Base-by-base conservation (phyloP, 2,329 filamentous ascomycete species). In the Metarhizium rileyi region DNA sequence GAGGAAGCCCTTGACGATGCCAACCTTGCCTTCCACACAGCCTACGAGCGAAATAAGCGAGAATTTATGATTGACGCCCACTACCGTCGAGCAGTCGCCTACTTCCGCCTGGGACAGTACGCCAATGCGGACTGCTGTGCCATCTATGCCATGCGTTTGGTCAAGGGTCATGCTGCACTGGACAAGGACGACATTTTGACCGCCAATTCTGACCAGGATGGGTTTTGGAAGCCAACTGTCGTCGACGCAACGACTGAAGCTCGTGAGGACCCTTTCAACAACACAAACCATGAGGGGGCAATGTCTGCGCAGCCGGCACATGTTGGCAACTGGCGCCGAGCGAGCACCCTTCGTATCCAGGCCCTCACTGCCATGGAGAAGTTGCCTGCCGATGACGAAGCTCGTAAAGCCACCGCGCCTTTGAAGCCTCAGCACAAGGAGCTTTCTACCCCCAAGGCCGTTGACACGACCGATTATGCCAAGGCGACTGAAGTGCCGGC, bases 11-110 rank as follows among this genome's bases (percentile, higher is more conserved):
- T 93, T 42, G 72, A 70, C 36, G 86, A 90, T 65, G 82, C 84
- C 35, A 80, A 89, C 54, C 73, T 75, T 44, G 86, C 83, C 3
- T 76, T 86, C 48, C 68, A 76, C 35, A 68, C 76, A 4, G 84
- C 83, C 3, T 71, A 70, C 25, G 75, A 84, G 54, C 84, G 91
- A 38, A 86, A 78, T 28, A 86, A 84, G 59, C 81, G 86, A 46
- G 81, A 88, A 55, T 76, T 86, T 27, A 88, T 96, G 64, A 75
- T 83, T 43, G 80, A 88, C n/a, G 84, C 87, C 2, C 88, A 96
- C 60, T 80, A 93, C 59, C 81, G 90, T 57, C 81, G 91, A 35
- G 86, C 81, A 5, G 80, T 95, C 12, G 78, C 85, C 10, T 74
- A 91, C 25, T 86, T 81, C 65, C 79, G 83, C 45, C 71, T 90